A percentile compares a stretch with the other conserved stretches of the same genome.
Evolutionary conservation across 1,284 basidiomycete species (phyloP).

Genomic region (Ustanciosporium gigantosporum): DNA sequence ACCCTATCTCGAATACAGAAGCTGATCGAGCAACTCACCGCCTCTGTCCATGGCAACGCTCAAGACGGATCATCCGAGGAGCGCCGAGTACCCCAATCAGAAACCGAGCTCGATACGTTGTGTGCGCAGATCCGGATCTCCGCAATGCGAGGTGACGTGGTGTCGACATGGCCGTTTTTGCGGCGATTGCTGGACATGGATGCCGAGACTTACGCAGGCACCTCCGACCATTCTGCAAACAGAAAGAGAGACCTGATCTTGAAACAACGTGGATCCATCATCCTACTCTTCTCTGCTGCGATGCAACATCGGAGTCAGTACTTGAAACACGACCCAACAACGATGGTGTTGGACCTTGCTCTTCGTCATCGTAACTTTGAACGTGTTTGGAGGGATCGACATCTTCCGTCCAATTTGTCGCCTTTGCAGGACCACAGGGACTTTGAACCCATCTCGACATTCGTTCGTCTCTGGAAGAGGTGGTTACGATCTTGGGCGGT

Average conservation of each 20-base stretch:
- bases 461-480: conserved; percentile 23
- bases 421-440: background rate
- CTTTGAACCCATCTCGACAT: conserved; percentile 1
- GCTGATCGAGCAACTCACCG: too few species aligned
- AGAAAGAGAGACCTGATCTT: conserved; percentile 3
- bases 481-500: conserved; percentile 19
- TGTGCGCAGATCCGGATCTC: too few species aligned
- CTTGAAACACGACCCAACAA: conserved; percentile 1
- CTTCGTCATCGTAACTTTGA: conserved; percentile 2
- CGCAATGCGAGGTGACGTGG: too few species aligned
- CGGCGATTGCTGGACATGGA: background rate
- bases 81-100: too few species aligned
- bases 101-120: too few species aligned
- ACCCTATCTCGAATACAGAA: too few species aligned
- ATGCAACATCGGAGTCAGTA: conserved; percentile 1
- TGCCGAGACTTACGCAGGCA: too few species aligned
- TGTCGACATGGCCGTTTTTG: too few species aligned
- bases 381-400: conserved; percentile 4
- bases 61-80: too few species aligned
- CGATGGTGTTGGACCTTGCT: conserved; percentile 8
- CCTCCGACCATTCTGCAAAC: too few species aligned
- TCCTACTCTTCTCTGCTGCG: conserved; percentile 14
- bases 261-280: conserved; percentile 17
- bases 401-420: conserved; percentile 1
- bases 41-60: too few species aligned